Percentiles rank a stretch among this genome's conserved stretches.
phyloP scores from a whole-genome alignment of 2,329 filamentous ascomycete species.

The Aspergillus latus region DNA sequence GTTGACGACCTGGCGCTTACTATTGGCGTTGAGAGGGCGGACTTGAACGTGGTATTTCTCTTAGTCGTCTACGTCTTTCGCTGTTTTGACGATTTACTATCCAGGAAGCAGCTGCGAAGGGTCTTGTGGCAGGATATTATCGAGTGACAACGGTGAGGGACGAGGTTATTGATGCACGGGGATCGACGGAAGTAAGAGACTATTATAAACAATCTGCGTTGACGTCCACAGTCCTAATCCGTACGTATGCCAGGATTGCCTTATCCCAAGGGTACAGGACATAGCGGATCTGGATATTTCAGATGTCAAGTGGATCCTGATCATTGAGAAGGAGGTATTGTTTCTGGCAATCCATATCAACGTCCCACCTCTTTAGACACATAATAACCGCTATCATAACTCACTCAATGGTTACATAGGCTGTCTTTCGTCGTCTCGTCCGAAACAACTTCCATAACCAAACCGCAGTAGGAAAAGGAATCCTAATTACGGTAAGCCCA shows the following conservation, averaged over 20 bases:
- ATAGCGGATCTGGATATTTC: conserved; percentile 48
- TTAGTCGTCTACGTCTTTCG: neutral
- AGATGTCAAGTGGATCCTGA: conserved; percentile 57
- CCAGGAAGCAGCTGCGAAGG: conserved; percentile 47
- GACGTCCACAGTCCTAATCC: neutral
- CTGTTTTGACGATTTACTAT: neutral
- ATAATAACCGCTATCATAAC: neutral
- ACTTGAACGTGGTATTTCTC: conserved; percentile 57
- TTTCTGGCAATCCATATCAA: neutral
- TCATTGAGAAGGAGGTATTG: conserved; percentile 64
- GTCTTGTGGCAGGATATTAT: conserved; percentile 41
- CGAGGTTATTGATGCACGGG: conserved; percentile 41
- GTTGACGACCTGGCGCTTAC: conserved; percentile 63
- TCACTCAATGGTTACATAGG: conserved; percentile 39
- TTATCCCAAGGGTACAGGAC: conserved; percentile 52
- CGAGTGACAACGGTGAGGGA: conserved; percentile 25
- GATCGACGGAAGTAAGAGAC: conserved; percentile 28
- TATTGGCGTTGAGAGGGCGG: conserved; percentile 54
- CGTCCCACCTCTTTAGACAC: neutral
- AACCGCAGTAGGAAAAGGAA: conserved; percentile 45
- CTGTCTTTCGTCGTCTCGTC: conserved; percentile 59
- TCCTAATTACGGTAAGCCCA: conserved; percentile 56
- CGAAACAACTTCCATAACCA: conserved; percentile 48
- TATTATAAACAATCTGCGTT: neutral
- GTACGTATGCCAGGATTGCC: conserved; percentile 45